Evolutionary conservation across 495 filamentous ascomycete species (phyloP), one percentile per base, ranked within the genome.

Genomic region (Gamarada debralockiae): DNA sequence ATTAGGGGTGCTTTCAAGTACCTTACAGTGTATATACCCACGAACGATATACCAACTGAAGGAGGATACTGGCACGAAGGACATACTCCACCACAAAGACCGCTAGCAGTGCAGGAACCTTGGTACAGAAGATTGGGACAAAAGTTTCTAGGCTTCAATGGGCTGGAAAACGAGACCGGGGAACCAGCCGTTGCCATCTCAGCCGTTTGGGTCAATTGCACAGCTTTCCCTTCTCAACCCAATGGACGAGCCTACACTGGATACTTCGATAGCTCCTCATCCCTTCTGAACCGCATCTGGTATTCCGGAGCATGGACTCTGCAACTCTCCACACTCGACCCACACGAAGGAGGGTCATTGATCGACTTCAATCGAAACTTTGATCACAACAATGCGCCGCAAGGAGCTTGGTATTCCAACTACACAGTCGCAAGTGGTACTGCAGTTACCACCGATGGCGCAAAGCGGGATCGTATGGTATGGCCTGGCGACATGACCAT

Each of bases 231-330:
- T 3, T 67, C 64, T 0, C 57, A 67, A 42, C 48, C 50, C 5
- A 65, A 69, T 52, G 64, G 62, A 27, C 53, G 61, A 18, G 67
- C 66, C n/a, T 79, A 79, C 56, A 66, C 67, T 12, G 75, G 74
- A 7, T 79, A 76, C 45, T 79, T 79, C 49, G 62, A 73, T 53
- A 70, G 65, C 38, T 65, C 67, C 5, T 73, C 73, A 18, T 67
- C 69, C 10, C 65, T 78, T 3, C 60, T 74, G 6, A 83, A 85
- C 50, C 63, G 72, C 12, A 72, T 83, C 37, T 85, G 79, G 79
- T 85, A 85, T 22, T 75, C 80, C n/a, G 79, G 80, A 13, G 79
- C 80, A 14, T 85, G 79, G 56, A 85, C 82, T 0, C 66, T 76
- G 25, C 79, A 83, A 60, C 67, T 83, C 6, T 76, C 69, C 31